phyloP scores from a whole-genome alignment of 352 stramenopile species.

The Lagenidium giganteum region DNA sequence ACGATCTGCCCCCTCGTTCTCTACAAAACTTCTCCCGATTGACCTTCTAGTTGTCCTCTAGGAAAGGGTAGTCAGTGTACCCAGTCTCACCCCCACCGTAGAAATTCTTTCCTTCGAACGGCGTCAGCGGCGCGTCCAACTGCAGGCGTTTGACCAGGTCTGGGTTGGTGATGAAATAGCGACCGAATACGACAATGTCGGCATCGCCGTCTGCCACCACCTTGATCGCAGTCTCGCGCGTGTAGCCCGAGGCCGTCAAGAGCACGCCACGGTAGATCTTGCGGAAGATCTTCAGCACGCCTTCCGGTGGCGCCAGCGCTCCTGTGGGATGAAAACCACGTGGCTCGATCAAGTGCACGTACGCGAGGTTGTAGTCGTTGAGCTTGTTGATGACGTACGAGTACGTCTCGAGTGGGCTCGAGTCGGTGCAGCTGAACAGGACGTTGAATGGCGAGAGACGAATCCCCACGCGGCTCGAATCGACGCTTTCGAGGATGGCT shows the following conservation, averaged over 20 bases:
- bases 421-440: slow-evolving; percentile 23
- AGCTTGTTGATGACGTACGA: slow-evolving; percentile 44
- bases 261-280: slow-evolving; percentile 58
- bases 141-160: slow-evolving; percentile 27
- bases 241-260: slow-evolving; percentile 53
- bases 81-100: slow-evolving; percentile 19
- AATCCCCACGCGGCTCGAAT: slow-evolving; percentile 11
- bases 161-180: slow-evolving; percentile 41
- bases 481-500: slow-evolving; percentile 11
- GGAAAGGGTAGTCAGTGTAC: slow-evolving; percentile 24
- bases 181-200: slow-evolving; percentile 62
- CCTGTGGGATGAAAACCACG: slow-evolving; percentile 35
- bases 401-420: slow-evolving; percentile 41
- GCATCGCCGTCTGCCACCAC: slow-evolving; percentile 45
- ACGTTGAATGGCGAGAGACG: slow-evolving; percentile 17
- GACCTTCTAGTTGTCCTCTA: slow-evolving; percentile 5
- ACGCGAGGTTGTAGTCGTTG: slow-evolving; percentile 52
- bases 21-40: too few species aligned
- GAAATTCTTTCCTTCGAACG: slow-evolving; percentile 17
- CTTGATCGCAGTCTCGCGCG: slow-evolving; percentile 31
- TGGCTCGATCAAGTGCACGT: slow-evolving; percentile 59
- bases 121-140: slow-evolving; percentile 18
- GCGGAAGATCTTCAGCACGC: slow-evolving; percentile 36
- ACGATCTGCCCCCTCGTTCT: too few species aligned
- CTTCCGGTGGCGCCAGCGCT: slow-evolving; percentile 19